Evolutionary conservation across 257 asterid genomes (phyloP).

Genomic region (Lavandula angustifolia): DNA sequence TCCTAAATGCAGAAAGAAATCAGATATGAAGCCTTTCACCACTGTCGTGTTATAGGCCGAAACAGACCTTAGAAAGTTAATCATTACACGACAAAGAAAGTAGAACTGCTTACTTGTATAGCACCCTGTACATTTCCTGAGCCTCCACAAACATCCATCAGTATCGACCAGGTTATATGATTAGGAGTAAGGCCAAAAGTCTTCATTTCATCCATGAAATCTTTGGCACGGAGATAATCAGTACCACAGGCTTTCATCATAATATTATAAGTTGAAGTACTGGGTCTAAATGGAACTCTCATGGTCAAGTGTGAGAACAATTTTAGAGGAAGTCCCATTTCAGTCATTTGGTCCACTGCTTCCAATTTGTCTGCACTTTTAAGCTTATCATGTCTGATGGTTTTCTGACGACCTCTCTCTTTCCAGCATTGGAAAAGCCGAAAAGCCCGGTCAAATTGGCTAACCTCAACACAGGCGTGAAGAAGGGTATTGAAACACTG

Average conservation of each 20-base stretch:
- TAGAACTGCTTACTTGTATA: slow-evolving; percentile 53
- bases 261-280: slow-evolving; percentile 80
- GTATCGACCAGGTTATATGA: slow-evolving; percentile 86
- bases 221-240: slow-evolving; percentile 76
- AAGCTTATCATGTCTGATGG: slow-evolving; percentile 30
- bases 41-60: slow-evolving; percentile 23
- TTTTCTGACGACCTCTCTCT: slow-evolving; percentile 49
- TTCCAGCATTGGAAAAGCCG: slow-evolving; percentile 85
- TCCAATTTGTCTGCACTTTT: slow-evolving; percentile 25
- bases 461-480: slow-evolving; percentile 87
- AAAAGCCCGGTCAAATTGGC: slow-evolving; percentile 93
- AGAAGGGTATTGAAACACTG: slow-evolving; percentile 85
- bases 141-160: slow-evolving; percentile 76
- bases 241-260: slow-evolving; percentile 95
- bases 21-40: slow-evolving; percentile 11
- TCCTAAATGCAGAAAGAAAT: slow-evolving; percentile 11
- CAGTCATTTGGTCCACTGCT: slow-evolving; percentile 27
- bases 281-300: slow-evolving; percentile 70
- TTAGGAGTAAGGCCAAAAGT: slow-evolving; percentile 73
- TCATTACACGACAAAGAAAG: slow-evolving; percentile 22
- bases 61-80: slow-evolving; percentile 30
- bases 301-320: slow-evolving; percentile 38
- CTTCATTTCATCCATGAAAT: slow-evolving; percentile 91
- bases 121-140: slow-evolving; percentile 64
- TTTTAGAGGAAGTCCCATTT: slow-evolving; percentile 32